Evolutionary conservation across 495 filamentous ascomycete species (phyloP).

Genomic region (Aspergillus heteromorphus): DNA sequence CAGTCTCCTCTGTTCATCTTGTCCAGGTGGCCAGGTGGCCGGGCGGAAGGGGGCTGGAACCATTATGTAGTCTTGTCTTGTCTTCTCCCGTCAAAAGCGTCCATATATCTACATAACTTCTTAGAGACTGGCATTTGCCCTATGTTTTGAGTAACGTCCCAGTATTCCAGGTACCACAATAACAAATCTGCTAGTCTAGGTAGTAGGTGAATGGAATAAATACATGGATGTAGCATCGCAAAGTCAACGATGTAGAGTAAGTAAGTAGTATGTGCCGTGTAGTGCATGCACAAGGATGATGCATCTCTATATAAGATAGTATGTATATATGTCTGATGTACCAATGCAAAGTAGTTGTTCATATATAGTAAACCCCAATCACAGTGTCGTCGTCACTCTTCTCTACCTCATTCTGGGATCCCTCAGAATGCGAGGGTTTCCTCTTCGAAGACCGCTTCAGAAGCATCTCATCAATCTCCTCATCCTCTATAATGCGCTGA

Average conservation of each 20-base stretch:
- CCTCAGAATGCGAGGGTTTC: not conserved
- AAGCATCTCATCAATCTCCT: conserved; percentile 23
- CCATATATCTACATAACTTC: not conserved
- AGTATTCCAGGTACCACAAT: not conserved
- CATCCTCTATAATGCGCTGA: conserved; percentile 15
- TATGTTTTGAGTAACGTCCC: not conserved
- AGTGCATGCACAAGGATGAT: too few species aligned
- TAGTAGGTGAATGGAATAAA: too few species aligned
- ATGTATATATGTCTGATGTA: not conserved
- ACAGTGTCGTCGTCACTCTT: not conserved
- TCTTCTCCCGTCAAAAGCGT: not conserved
- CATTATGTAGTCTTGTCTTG: not conserved
- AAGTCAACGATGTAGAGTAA: not conserved
- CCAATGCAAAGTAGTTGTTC: not conserved
- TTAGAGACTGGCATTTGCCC: not conserved
- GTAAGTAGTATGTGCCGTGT: not conserved
- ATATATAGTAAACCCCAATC: conserved; percentile 19
- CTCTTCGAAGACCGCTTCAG: conserved; percentile 7
- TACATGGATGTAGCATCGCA: not conserved
- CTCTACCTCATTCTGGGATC: not conserved
- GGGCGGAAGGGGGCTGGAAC: not conserved
- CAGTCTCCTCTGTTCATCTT: not conserved
- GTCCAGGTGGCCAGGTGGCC: not conserved
- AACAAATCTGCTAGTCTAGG: not conserved
- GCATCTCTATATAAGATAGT: not conserved